Base-by-base conservation (phyloP, 768 basidiomycete genomes). In the Psilocybe cubensis region DNA sequence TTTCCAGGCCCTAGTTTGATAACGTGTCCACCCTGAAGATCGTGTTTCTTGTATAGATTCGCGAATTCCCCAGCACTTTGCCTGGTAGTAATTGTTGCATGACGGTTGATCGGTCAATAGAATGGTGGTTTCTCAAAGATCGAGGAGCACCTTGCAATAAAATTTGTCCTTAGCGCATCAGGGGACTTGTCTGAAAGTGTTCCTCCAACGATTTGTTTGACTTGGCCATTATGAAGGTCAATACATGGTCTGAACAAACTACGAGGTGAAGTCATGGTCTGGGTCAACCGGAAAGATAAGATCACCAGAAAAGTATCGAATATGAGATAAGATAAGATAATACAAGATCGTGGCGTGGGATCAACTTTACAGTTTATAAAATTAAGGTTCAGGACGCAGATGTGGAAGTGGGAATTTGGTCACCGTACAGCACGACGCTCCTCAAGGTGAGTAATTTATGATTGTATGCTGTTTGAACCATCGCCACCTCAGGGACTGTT, bases 181-280 rank as follows among this genome's bases (percentile, higher is more conserved):
- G 89, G 83, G 29, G 82, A 69, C 21, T 72, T 64, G 49, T 93
- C 89, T 18, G 90, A 91, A 27, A 99, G 81, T 3, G 94, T 96
- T 3, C 96, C 94, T 41, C 97, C 97, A 12, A 99, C 92, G 53
- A 99, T 98, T 74, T 99, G 97, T 75, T 98, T 98, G 56, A 99
- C 97, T 66, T 94, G 81, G 4, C 97, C 97, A 57, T 88, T 83
- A 74, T 99, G 97, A 14, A 99, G 83, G 73, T 99, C 97, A 65
- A 99, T 98, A 70, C 97, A 99, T 18, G 97, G 97, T 54, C 89
- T 81, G 76, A 97, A 96, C 46, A 81, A 70, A 65, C 81, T 84
- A 59, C 74, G 46, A 67, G 72, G 50, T 67, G 74, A 33, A 70
- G 75, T 65, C 80, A 73, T 71, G 46, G 57, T 24, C 21, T 25